Conservation (phyloP, 176 grass and related monocot genomes). For the Eragrostis curvula region DNA sequence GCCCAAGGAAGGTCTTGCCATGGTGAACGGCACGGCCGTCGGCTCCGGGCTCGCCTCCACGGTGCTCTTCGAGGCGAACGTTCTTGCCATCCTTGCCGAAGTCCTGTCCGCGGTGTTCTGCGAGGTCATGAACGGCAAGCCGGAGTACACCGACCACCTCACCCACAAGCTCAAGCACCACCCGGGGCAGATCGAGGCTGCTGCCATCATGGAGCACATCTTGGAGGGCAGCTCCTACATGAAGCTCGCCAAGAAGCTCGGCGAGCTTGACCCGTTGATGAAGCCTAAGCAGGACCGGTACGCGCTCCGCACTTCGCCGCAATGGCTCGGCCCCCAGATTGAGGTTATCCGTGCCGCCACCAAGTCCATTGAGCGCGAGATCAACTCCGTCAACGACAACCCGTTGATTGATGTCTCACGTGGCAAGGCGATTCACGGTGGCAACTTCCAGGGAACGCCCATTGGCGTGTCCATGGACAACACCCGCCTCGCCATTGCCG, state of each 20-base stretch:
- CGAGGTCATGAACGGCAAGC: constrained; percentile 93
- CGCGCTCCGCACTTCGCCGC: constrained; percentile 77
- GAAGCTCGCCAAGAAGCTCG: constrained; percentile 70
- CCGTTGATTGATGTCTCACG: constrained; percentile 80
- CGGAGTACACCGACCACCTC: constrained; percentile 85
- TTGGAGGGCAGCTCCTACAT: constrained; percentile 66
- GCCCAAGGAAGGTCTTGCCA: constrained; percentile 70
- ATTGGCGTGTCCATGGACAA: constrained; percentile 96
- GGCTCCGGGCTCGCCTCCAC: constrained; percentile 79
- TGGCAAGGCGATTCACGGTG: constrained; percentile 67
- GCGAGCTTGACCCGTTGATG: constrained; percentile 73
- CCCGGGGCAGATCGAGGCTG: constrained; percentile 80
- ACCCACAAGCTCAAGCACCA: constrained; percentile 92
- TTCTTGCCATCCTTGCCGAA: constrained; percentile 73
- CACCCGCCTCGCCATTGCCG: constrained; percentile 68
- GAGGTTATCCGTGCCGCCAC: constrained; percentile 80
- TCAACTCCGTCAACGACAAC: constrained; percentile 96
- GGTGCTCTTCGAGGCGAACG: constrained; percentile 76
- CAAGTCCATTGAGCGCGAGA: constrained; percentile 87
- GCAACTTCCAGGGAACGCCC: constrained; percentile 84
- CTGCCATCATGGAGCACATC: constrained; percentile 87
- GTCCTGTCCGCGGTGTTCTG: constrained; percentile 76
- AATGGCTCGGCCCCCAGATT: constrained; percentile 85
- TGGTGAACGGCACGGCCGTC: constrained; percentile 89
- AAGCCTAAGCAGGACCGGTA: constrained; percentile 90